phyloP scores from a whole-genome alignment of 2,329 filamentous ascomycete genomes.

The Fusarium mexicanum region DNA sequence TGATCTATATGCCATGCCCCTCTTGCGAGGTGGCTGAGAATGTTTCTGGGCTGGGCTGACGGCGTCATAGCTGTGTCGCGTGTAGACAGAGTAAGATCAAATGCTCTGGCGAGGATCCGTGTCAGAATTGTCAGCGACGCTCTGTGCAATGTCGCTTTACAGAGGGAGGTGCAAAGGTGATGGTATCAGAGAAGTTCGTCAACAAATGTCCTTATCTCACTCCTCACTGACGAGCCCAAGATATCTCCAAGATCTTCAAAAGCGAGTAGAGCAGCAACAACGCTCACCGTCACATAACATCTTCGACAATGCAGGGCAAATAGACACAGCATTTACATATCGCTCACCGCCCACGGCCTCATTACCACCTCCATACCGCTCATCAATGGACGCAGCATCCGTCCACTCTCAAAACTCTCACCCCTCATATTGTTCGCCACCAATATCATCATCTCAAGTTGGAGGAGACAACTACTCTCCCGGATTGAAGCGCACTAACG shows the following conservation, averaged over 20 bases:
- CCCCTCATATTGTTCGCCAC: conserved; percentile 18
- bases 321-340: background rate
- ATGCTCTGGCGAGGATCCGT: conserved; percentile 48
- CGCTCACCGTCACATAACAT: conserved; percentile 10
- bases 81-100: conserved; percentile 51
- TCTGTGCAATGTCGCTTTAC: conserved; percentile 46
- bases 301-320: background rate
- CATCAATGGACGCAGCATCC: conserved; percentile 16
- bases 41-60: background rate
- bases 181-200: conserved; percentile 47
- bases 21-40: background rate
- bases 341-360: conserved; percentile 20
- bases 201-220: background rate
- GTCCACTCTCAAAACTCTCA: conserved; percentile 6
- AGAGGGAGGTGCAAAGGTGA: conserved; percentile 43
- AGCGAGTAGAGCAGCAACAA: conserved; percentile 29
- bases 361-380: conserved; percentile 29
- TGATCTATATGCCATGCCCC: background rate
- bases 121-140: conserved; percentile 46
- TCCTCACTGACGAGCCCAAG: conserved; percentile 17
- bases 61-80: conserved; percentile 40
- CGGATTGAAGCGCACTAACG: conserved; percentile 14
- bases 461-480: background rate
- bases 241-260: conserved; percentile 41
- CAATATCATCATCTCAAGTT: conserved; percentile 7